phyloP scores from a whole-genome alignment of 768 basidiomycete genomes.

The Mycena indigotica region DNA sequence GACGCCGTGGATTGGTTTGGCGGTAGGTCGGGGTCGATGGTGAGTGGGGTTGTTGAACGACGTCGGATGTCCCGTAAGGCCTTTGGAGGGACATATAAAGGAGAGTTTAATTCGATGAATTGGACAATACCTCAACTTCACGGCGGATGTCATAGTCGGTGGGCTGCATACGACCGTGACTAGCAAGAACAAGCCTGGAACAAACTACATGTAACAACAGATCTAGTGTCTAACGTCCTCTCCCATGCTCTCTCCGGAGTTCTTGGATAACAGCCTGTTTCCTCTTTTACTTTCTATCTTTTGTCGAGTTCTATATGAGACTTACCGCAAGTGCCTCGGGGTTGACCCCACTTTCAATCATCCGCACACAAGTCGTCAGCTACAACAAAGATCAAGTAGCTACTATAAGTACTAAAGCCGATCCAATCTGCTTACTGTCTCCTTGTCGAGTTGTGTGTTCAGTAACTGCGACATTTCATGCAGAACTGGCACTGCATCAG shows the following conservation, averaged over 20 bases:
- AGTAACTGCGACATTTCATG: slow-evolving; percentile 87
- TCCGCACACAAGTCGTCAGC: slow-evolving; percentile 86
- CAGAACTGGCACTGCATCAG: slow-evolving; percentile 55
- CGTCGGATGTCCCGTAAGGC: slow-evolving; percentile 81
- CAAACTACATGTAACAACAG: background rate
- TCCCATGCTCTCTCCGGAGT: slow-evolving; percentile 66
- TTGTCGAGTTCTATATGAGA: slow-evolving; percentile 30
- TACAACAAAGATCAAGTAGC: background rate
- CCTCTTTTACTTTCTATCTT: too few relatives aligned
- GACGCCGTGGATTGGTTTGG: slow-evolving; percentile 51
- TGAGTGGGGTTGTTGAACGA: slow-evolving; percentile 80
- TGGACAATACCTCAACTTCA: slow-evolving; percentile 54
- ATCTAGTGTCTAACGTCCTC: background rate
- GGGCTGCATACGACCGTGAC: slow-evolving; percentile 55
- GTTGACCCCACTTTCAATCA: slow-evolving; percentile 93
- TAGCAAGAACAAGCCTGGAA: background rate
- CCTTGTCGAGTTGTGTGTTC: slow-evolving; percentile 86
- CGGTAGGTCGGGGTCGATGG: slow-evolving; percentile 92
- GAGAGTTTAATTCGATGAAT: too few relatives aligned
- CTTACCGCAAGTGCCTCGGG: slow-evolving; percentile 88
- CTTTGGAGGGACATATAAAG: slow-evolving; percentile 28
- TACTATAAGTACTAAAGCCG: too few relatives aligned
- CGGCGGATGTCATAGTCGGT: slow-evolving; percentile 84
- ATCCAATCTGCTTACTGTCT: slow-evolving; percentile 43
- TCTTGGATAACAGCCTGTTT: slow-evolving; percentile 84